Evolutionary conservation across 2,329 filamentous ascomycete genomes (phyloP).

Genomic region (Neopestalotiopsis sp.): DNA sequence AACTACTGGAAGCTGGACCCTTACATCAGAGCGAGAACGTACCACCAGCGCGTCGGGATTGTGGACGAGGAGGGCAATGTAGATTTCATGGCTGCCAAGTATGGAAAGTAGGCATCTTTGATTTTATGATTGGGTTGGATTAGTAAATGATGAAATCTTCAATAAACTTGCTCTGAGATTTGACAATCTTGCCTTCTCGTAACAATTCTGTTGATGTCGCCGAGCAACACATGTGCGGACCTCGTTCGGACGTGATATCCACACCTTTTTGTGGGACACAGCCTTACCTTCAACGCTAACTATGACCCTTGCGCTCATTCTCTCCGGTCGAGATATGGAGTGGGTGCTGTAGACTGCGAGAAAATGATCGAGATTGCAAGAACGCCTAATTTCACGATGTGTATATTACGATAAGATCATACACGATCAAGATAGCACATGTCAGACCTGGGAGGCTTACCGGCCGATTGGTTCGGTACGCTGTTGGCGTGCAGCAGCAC

Average conservation of each 20-base stretch:
- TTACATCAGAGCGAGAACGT: slow-evolving; percentile 64
- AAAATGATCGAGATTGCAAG: background rate
- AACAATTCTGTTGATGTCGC: background rate
- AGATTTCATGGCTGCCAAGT: slow-evolving; percentile 14
- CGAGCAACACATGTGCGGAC: background rate
- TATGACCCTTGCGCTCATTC: background rate
- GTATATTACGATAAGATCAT: background rate
- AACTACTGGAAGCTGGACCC: slow-evolving; percentile 78
- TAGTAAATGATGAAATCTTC: background rate
- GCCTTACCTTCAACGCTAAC: background rate
- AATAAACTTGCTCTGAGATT: background rate
- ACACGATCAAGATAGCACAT: background rate
- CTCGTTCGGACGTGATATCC: background rate
- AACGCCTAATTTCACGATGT: background rate
- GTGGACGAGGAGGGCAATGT: slow-evolving; percentile 36
- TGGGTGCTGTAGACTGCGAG: background rate
- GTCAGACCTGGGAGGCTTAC: background rate
- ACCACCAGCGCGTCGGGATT: slow-evolving; percentile 68
- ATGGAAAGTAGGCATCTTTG: background rate
- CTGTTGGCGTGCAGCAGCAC: background rate
- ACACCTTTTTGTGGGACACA: background rate
- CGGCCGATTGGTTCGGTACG: background rate
- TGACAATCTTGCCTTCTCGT: background rate
- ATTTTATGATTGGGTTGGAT: background rate
- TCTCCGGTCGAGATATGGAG: background rate